A percentile compares a stretch with the other conserved stretches of the same genome.
Conservation (phyloP, 345 rosid species). For the Psidium friedrichsthalianum region DNA sequence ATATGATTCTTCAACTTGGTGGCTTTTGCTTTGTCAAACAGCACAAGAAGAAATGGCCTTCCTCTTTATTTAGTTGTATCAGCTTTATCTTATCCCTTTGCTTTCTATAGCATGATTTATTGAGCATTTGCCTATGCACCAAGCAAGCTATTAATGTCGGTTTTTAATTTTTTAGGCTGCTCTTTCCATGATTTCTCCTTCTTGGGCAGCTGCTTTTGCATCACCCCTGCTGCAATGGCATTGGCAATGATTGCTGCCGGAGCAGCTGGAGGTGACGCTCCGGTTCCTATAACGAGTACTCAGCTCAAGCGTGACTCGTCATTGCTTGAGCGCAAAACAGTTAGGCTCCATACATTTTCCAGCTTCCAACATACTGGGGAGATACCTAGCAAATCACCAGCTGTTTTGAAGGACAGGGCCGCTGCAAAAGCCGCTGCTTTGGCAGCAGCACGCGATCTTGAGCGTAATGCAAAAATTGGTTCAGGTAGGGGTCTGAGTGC, state of each 20-base stretch:
- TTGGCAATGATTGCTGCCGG: slow-evolving; percentile 99
- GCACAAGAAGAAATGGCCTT: neutral
- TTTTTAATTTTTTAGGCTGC: slow-evolving; percentile 51
- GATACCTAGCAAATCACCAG: slow-evolving; percentile 38
- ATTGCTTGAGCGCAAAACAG: slow-evolving; percentile 71
- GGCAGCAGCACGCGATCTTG: slow-evolving; percentile 99
- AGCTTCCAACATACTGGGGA: slow-evolving; percentile 91
- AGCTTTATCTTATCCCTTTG: neutral
- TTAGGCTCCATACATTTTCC: slow-evolving; percentile 70
- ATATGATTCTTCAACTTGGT: neutral
- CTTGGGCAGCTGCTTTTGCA: slow-evolving; percentile 99
- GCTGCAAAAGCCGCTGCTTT: slow-evolving; percentile 98
- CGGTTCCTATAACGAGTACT: slow-evolving; percentile 46
- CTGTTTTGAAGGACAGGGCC: slow-evolving; percentile 87
- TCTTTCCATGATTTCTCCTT: slow-evolving; percentile 83
- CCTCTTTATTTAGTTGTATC: neutral
- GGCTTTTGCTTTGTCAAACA: neutral
- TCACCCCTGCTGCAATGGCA: slow-evolving; percentile 99
- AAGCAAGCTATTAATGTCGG: neutral
- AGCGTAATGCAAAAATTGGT: slow-evolving; percentile 94
- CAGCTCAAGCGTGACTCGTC: slow-evolving; percentile 81
- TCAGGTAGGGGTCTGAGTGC: slow-evolving; percentile 99
- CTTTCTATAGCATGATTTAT: neutral
- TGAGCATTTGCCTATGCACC: neutral
- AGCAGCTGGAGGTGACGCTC: slow-evolving; percentile 82